These are phyloP conservation scores for Alternaria triticina DNA, from an alignment of 2,329 filamentous ascomycete species.

Conservation along the genomic window DNA sequence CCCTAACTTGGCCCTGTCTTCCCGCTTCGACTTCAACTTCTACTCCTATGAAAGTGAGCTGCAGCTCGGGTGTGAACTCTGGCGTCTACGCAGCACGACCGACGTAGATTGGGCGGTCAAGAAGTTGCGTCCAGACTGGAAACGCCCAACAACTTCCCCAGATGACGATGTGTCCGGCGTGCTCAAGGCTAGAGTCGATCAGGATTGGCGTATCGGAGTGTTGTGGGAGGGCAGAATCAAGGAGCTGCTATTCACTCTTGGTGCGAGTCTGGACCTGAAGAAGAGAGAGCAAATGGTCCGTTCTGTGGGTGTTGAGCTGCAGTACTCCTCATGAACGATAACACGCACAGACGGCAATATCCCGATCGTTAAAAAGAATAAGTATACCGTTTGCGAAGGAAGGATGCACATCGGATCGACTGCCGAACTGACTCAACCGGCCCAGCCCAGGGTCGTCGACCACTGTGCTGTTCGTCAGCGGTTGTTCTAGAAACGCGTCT, in stretches of 20 bases:
- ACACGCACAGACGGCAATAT: conserved; percentile 13
- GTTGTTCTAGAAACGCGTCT: conserved; percentile 25
- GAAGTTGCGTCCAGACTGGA: conserved; percentile 53
- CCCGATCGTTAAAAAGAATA: conserved; percentile 9
- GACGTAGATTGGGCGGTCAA: conserved; percentile 55
- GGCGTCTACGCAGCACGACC: conserved; percentile 66
- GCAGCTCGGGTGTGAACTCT: conserved; percentile 89
- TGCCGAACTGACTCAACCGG: conserved; percentile 3
- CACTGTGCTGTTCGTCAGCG: conserved; percentile 12
- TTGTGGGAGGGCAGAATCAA: conserved; percentile 94
- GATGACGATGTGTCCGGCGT: conserved; percentile 80
- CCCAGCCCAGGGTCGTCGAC: not conserved
- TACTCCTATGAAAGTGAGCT: conserved; percentile 98
- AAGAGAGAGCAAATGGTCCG: conserved; percentile 78
- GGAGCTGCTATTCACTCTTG: conserved; percentile 89
- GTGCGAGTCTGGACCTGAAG: conserved; percentile 81
- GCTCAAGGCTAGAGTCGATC: conserved; percentile 86
- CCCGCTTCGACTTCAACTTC: conserved; percentile 94
- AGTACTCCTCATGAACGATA: conserved; percentile 75
- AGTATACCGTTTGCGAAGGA: conserved; percentile 8
- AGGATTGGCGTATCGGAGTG: conserved; percentile 83
- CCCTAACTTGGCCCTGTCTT: conserved; percentile 81
- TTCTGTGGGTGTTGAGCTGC: conserved; percentile 77
- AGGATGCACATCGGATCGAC: conserved; percentile 4
- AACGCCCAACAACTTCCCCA: conserved; percentile 37